Evolutionary conservation across 2,329 filamentous ascomycete genomes (phyloP), one percentile per base, ranked within the genome.

Genomic region (Calonectria henricotiae): DNA sequence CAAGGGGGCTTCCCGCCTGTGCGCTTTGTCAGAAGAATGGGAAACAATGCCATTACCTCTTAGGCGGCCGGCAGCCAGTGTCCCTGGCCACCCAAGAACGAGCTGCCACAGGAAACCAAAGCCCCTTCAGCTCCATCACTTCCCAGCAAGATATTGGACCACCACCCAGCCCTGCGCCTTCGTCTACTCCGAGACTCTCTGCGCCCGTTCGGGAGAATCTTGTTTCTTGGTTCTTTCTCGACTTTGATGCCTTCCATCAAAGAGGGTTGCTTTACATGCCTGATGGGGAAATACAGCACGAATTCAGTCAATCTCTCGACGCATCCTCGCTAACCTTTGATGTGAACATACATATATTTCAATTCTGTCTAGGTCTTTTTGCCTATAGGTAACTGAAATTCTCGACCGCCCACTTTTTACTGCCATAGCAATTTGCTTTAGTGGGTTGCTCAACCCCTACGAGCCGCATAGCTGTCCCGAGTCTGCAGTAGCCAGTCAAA

Each of bases 301-400:
- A 58, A 11, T 9, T 4, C 39, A 8, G 8, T 4, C 39, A 43
- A 25, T 54, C 58, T 3, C 20, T 27, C 4, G 46, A 11, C 47
- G 39, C n/a, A 30, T 30, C 27, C 27, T 30, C 27, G 27, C 27
- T 30, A 30, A 30, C 27, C 7, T 30, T 30, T 30, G 37, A 62
- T 17, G 58, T 27, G 8, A 58, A 67, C n/a, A n/a, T n/a, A n/a
- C 23, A 20, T 62, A 1, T 67, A 67, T 13, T 68, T 62, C 17
- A 62, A 62, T 8, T 68, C 65, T 2, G 17, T 63, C 23, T 47
- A 68, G 17, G 30, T 47, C 4, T 68, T 58, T 17, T 35, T 68
- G 4, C 65, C 65, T 12, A 63, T 68, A 11, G 58, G 65, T 68
- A 55, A 30, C 8, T 32, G 7, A 30, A 47, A 2, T 25, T 9